A percentile compares a stretch with the other conserved stretches of the same genome.
These are phyloP conservation scores for Aspergillus ibericus DNA, from an alignment of 2,329 filamentous ascomycete genomes.

Conservation along the genomic window DNA sequence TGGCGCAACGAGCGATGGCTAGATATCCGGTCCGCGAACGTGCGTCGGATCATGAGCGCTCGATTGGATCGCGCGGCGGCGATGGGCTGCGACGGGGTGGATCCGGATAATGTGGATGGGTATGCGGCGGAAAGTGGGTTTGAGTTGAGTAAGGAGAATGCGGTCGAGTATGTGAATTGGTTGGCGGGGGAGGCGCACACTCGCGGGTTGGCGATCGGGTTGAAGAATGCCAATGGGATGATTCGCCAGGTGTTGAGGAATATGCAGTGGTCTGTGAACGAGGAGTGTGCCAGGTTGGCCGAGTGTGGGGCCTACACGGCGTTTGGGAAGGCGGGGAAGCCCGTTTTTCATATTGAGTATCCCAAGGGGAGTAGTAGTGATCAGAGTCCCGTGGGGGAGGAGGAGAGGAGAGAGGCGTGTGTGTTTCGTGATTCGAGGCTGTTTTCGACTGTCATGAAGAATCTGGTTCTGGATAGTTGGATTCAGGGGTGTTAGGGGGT, in stretches of 20 bases:
- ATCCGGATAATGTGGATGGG: conserved; percentile 70
- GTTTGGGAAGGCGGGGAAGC: conserved; percentile 62
- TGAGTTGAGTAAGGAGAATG: conserved; percentile 55
- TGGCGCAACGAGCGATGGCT: conserved; percentile 71
- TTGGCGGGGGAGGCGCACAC: conserved; percentile 57
- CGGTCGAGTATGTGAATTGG: conserved; percentile 61
- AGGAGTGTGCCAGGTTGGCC: conserved; percentile 62
- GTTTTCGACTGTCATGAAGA: conserved; percentile 67
- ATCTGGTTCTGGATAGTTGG: conserved; percentile 64
- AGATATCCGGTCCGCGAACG: conserved; percentile 57
- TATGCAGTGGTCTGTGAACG: conserved; percentile 68
- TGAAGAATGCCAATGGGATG: conserved; percentile 68
- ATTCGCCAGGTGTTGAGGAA: conserved; percentile 51
- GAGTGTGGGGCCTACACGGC: conserved; percentile 60
- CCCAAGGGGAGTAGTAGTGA: conserved; percentile 51
- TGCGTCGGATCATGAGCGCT: conserved; percentile 64
- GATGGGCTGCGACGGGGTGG: conserved; percentile 68
- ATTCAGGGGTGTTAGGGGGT: conserved; percentile 54
- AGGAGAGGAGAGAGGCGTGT: conserved; percentile 47
- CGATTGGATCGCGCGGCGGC: conserved; percentile 59
- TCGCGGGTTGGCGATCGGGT: conserved; percentile 60
- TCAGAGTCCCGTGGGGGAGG: conserved; percentile 31
- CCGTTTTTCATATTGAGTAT: conserved; percentile 74
- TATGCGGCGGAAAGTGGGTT: conserved; percentile 66
- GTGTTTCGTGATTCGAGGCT: conserved; percentile 45